Evolutionary conservation across 257 asterid species (phyloP), one percentile per base, ranked within the genome.

Genomic region (Salvia miltiorrhiza): DNA sequence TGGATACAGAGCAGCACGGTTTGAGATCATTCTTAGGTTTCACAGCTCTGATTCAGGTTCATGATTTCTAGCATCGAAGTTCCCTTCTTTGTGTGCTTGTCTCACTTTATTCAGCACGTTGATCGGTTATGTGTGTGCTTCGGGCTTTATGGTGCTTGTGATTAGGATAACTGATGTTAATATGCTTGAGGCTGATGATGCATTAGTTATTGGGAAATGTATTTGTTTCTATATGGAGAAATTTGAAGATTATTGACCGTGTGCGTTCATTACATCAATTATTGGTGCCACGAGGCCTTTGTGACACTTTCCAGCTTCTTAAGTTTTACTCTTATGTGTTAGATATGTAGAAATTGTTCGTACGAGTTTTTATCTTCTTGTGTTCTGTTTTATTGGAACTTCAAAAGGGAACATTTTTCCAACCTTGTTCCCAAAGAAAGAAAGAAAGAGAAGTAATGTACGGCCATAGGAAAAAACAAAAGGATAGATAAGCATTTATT

Each of bases 1-100:
- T 90, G 33, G 99, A 93, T 67, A 90, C 96, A 0, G 99, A 93
- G 86, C 99, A 93, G 83, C 96, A 93, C 49, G 80, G 96, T 71
- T 79, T 85, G 54, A 85, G 97, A 72, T 89, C 99, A 57, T 93
- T 87, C 81, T 78, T 90, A 54, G 99, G 99, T 56, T 86, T 93
- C 80, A 90, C 96, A 4, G 90, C 96, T 63, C 93, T 93, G 21
- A 71, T 93, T 77, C 97, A 93, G 98, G 98, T 91, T 78, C 69
- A 3, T 48, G 9, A 52, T 67, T 58, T 57, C 17, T 23, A 14
- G 44, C 8, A 75, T 13, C 65, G 49, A 54, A 16, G 14, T 65
- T 41, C 8, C 47, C 12, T 23, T 50, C 55, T 40, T 7, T 67
- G 5, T 33, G n/a, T 52, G 53, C 47, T 59, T 35, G 40, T 71